Percentiles rank a stretch among this genome's conserved stretches.
Conservation (phyloP, 2,329 filamentous ascomycete species). For the Onygenales sp. region DNA sequence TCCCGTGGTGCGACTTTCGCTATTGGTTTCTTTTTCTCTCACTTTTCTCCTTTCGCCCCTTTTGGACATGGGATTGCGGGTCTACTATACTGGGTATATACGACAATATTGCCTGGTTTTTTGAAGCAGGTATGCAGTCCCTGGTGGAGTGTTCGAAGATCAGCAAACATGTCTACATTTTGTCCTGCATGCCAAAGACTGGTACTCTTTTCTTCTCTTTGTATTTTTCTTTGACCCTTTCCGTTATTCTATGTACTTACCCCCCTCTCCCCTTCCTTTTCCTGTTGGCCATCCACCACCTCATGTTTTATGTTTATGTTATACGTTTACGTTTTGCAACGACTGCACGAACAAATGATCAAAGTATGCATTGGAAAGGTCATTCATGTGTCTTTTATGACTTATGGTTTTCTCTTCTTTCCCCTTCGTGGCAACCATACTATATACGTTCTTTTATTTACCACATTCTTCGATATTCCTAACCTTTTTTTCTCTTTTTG, state of each 20-base stretch:
- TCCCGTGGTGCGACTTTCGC: too few relatives aligned
- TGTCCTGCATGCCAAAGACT: too few relatives aligned
- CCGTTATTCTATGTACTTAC: too few relatives aligned
- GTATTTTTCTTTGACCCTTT: background rate
- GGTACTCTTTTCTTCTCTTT: too few relatives aligned
- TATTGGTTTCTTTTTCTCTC: too few relatives aligned
- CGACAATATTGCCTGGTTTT: background rate
- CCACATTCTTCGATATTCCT: background rate
- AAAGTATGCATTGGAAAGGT: background rate
- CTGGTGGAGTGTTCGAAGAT: too few relatives aligned
- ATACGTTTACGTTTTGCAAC: slow-evolving; percentile 4
- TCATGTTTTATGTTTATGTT: slow-evolving; percentile 5
- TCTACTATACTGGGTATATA: too few relatives aligned
- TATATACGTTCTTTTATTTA: too few relatives aligned
- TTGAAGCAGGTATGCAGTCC: background rate
- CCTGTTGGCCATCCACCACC: background rate
- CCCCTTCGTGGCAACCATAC: slow-evolving; percentile 13
- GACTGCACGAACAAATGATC: background rate
- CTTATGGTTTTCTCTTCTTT: slow-evolving; percentile 19
- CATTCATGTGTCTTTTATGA: slow-evolving; percentile 9
- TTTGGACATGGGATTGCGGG: too few relatives aligned
- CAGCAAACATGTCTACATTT: too few relatives aligned
- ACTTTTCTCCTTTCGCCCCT: too few relatives aligned
- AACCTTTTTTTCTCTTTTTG: slow-evolving; percentile 11
- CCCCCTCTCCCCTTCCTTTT: background rate